Conservation (phyloP, 345 rosid genomes). For the Pistacia atlantica region DNA sequence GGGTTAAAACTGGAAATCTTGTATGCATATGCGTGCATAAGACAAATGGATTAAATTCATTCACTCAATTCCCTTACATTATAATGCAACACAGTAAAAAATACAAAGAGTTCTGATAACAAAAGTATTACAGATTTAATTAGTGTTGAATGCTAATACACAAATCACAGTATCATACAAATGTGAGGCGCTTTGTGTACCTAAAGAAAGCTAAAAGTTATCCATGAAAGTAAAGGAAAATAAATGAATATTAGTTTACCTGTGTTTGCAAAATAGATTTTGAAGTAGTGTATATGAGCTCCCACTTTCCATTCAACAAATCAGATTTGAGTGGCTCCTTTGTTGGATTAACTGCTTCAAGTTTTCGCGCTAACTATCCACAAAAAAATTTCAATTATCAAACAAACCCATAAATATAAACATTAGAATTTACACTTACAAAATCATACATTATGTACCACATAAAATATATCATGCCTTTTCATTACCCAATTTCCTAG, state of each 20-base stretch:
- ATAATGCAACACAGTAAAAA: neutral
- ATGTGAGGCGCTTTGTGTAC: neutral
- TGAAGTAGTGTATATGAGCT: conserved; percentile 88
- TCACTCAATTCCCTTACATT: no score
- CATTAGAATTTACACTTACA: neutral
- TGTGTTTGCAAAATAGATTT: conserved; percentile 76
- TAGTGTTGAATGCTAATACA: neutral
- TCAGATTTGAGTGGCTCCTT: conserved; percentile 79
- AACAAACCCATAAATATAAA: neutral
- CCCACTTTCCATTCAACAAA: conserved; percentile 87
- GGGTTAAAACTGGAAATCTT: neutral
- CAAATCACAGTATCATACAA: neutral
- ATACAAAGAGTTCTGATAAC: neutral
- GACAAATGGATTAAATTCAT: neutral
- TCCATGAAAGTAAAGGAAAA: neutral
- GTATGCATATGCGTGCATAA: neutral
- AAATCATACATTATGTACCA: neutral
- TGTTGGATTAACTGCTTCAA: conserved; percentile 76
- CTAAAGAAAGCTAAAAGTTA: neutral
- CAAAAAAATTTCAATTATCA: conserved; percentile 10
- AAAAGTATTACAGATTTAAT: neutral
- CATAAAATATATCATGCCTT: no score
- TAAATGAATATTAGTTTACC: conserved; percentile 35
- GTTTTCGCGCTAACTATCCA: conserved; percentile 68
- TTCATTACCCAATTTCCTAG: no score